Evolutionary conservation across 805 yeast species (phyloP).

Genomic region (Wickerhamiella azymoides): DNA sequence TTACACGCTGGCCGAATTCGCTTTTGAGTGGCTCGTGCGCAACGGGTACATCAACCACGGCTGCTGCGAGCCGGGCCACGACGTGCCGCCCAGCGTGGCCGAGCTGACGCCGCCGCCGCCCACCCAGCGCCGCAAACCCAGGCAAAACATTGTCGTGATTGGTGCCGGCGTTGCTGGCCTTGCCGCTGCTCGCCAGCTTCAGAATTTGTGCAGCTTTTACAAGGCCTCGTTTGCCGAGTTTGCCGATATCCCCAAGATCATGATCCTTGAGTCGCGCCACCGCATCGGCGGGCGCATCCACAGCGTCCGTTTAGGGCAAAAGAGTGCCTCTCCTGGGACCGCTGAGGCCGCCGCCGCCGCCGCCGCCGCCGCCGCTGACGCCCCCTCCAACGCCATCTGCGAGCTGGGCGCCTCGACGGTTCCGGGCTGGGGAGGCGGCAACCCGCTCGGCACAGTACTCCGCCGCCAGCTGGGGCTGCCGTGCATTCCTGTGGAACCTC

Average conservation of each 20-base stretch:
- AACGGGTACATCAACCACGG: conserved; percentile 32
- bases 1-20: conserved; percentile 30
- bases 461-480: conserved; percentile 31
- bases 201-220: conserved; percentile 37
- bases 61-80: conserved; percentile 17
- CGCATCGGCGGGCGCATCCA: conserved; percentile 32
- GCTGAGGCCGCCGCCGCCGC: neutral
- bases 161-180: conserved; percentile 98
- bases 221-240: conserved; percentile 24
- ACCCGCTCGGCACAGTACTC: conserved; percentile 29
- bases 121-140: conserved; percentile 21
- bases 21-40: conserved; percentile 30
- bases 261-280: conserved; percentile 28
- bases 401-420: conserved; percentile 31
- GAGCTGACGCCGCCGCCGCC: conserved; percentile 13
- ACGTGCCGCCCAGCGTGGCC: conserved; percentile 7
- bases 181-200: conserved; percentile 91
- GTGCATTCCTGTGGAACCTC: conserved; percentile 24
- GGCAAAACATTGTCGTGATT: conserved; percentile 48
- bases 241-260: conserved; percentile 29
- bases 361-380: no score
- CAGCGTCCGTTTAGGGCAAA: conserved; percentile 24
- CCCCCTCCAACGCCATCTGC: conserved; percentile 16
- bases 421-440: conserved; percentile 30
- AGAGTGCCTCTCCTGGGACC: neutral